Evolutionary conservation across 768 basidiomycete genomes (phyloP).

Genomic region (Amanita muscaria): DNA sequence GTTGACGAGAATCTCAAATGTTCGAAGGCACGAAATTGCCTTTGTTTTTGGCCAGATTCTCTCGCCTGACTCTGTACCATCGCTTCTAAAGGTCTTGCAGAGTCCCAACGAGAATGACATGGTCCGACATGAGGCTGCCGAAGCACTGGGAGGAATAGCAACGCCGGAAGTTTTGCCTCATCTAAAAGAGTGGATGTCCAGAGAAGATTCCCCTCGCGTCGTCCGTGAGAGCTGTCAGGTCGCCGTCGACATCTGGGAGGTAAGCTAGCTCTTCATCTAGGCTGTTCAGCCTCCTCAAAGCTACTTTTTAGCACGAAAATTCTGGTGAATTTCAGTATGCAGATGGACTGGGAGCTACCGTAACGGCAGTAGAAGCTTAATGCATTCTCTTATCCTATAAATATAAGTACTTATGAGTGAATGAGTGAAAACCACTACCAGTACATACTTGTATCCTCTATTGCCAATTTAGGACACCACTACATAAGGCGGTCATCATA

Average conservation of each 20-base stretch:
- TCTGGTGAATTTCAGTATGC: slow-evolving; percentile 79
- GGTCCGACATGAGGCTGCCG: slow-evolving; percentile 98
- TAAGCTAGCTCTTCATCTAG: slow-evolving; percentile 22
- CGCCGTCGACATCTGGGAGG: slow-evolving; percentile 97
- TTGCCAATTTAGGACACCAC: slow-evolving; percentile 2
- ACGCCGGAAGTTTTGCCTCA: slow-evolving; percentile 86
- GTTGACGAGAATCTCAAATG: not conserved
- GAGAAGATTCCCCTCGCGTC: slow-evolving; percentile 75
- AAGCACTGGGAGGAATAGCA: slow-evolving; percentile 96
- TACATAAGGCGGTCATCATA: no score
- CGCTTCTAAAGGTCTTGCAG: slow-evolving; percentile 71
- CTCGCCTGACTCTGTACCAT: slow-evolving; percentile 80
- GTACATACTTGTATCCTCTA: not conserved
- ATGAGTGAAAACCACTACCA: no score
- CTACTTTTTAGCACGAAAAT: slow-evolving; percentile 60
- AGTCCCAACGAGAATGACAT: slow-evolving; percentile 76
- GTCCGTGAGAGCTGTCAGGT: slow-evolving; percentile 95
- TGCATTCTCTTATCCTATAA: not conserved
- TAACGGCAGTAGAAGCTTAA: slow-evolving; percentile 7
- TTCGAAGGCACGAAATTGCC: slow-evolving; percentile 85
- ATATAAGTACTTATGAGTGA: no score
- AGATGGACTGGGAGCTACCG: slow-evolving; percentile 25
- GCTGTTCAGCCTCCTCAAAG: not conserved
- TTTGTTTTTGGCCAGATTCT: slow-evolving; percentile 97
- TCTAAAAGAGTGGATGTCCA: slow-evolving; percentile 74